A percentile compares a stretch with the other conserved stretches of the same genome.
Evolutionary conservation across 108 stramenopile species (phyloP).

Genomic region (Thalassiosira profunda): DNA sequence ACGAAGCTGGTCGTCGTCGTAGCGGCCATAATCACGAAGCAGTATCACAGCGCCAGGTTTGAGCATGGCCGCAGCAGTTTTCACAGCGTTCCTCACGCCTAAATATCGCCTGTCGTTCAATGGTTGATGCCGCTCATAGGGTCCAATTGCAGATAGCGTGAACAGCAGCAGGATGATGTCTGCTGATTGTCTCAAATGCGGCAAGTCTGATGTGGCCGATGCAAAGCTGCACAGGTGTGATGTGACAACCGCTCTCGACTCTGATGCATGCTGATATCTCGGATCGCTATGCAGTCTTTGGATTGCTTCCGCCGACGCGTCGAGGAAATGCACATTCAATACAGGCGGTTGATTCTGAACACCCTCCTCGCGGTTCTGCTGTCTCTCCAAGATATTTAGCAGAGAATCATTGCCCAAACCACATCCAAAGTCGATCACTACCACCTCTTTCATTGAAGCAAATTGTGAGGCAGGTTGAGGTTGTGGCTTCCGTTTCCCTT

Average conservation of each 20-base stretch:
- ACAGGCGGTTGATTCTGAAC: conserved; percentile 3
- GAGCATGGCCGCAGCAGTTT: conserved; percentile 56
- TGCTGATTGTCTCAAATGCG: background rate
- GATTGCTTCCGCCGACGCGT: conserved; percentile 29
- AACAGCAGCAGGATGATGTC: conserved; percentile 47
- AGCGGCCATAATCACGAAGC: conserved; percentile 90
- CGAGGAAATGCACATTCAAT: conserved; percentile 32
- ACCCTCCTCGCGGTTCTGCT: background rate
- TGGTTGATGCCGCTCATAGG: conserved; percentile 4
- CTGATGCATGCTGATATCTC: conserved; percentile 13
- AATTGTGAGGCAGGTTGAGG: background rate
- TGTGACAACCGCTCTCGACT: background rate
- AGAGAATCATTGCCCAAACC: conserved; percentile 34
- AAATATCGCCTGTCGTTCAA: background rate
- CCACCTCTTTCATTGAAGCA: background rate
- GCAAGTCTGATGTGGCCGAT: background rate
- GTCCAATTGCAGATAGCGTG: conserved; percentile 48
- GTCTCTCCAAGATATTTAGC: conserved; percentile 22
- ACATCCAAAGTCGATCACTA: conserved; percentile 39
- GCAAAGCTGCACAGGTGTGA: conserved; percentile 8
- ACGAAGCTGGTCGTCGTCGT: conserved; percentile 87
- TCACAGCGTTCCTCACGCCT: conserved; percentile 51
- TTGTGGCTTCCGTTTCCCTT: conserved; percentile 3
- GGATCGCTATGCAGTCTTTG: conserved; percentile 11
- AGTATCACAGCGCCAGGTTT: conserved; percentile 74